These are phyloP conservation scores for Phaeomoniella chlamydospora DNA, from an alignment of 2,329 filamentous ascomycete genomes.

Conservation along the genomic window DNA sequence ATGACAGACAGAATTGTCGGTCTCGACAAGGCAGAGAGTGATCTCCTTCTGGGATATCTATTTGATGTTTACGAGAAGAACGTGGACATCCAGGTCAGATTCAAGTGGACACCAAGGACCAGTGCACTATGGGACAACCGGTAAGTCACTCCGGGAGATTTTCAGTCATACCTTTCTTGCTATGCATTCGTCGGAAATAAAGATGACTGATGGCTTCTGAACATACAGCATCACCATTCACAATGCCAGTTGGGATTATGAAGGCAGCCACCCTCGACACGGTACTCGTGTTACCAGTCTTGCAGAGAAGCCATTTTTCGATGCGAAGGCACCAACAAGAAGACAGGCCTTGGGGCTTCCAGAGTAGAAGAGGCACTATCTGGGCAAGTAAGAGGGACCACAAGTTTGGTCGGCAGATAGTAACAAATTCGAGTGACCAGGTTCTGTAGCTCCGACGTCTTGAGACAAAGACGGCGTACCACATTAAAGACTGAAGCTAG, in stretches of 20 bases:
- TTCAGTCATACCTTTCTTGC: neutral
- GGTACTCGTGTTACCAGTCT: conserved; percentile 58
- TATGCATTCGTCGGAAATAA: too few relatives aligned
- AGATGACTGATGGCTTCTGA: neutral
- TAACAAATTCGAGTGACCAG: too few relatives aligned
- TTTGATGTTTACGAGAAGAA: conserved; percentile 56
- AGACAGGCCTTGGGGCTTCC: conserved; percentile 49
- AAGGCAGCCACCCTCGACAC: conserved; percentile 49
- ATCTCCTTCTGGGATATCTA: conserved; percentile 51
- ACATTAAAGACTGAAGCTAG: too few relatives aligned
- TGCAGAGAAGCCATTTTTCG: conserved; percentile 58
- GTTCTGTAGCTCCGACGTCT: too few relatives aligned
- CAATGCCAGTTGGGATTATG: conserved; percentile 62
- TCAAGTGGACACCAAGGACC: conserved; percentile 54
- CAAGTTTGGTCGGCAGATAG: too few relatives aligned
- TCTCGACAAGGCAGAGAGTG: conserved; percentile 53
- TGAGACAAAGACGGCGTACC: too few relatives aligned
- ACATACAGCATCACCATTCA: conserved; percentile 51
- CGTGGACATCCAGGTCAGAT: conserved; percentile 57
- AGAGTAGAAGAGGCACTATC: too few relatives aligned
- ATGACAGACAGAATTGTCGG: conserved; percentile 58
- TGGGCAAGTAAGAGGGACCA: too few relatives aligned
- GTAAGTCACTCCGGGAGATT: conserved; percentile 22
- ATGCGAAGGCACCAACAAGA: conserved; percentile 48
- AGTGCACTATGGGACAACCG: conserved; percentile 60